Conservation (phyloP, 2,329 filamentous ascomycete genomes). For the Ceratocystis huliohia region DNA sequence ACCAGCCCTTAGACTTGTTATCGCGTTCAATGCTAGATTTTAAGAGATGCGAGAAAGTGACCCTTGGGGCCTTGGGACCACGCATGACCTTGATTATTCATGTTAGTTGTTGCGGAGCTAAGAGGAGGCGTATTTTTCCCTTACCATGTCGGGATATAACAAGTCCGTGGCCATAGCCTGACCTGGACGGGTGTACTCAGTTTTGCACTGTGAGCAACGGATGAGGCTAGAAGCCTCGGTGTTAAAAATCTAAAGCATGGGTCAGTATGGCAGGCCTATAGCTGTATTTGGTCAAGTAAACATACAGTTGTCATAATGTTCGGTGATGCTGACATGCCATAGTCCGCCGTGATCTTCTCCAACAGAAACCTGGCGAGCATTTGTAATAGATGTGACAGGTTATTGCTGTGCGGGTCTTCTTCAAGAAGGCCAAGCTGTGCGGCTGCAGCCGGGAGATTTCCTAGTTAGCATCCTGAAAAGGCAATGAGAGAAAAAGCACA, state of each 20-base stretch:
- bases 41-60: constrained; percentile 78
- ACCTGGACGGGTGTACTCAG: constrained; percentile 69
- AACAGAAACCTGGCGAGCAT: constrained; percentile 74
- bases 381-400: constrained; percentile 59
- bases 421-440: constrained; percentile 69
- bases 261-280: neutral
- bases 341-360: constrained; percentile 67
- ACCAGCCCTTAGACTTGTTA: constrained; percentile 84
- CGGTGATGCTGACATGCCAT: constrained; percentile 46
- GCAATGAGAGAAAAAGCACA: constrained; percentile 6
- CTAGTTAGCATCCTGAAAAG: neutral
- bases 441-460: constrained; percentile 24
- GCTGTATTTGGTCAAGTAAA: neutral
- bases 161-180: constrained; percentile 76
- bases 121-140: neutral
- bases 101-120: neutral
- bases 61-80: constrained; percentile 40
- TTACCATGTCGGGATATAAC: constrained; percentile 49
- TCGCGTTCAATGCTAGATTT: constrained; percentile 86
- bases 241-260: constrained; percentile 39
- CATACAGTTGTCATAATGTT: constrained; percentile 56
- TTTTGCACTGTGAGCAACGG: constrained; percentile 73
- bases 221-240: constrained; percentile 63
- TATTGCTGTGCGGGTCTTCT: constrained; percentile 61
- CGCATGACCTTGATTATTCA: constrained; percentile 25